Evolutionary conservation across 805 yeast genomes (phyloP).

Genomic region (Saccharomycopsis sp.): DNA sequence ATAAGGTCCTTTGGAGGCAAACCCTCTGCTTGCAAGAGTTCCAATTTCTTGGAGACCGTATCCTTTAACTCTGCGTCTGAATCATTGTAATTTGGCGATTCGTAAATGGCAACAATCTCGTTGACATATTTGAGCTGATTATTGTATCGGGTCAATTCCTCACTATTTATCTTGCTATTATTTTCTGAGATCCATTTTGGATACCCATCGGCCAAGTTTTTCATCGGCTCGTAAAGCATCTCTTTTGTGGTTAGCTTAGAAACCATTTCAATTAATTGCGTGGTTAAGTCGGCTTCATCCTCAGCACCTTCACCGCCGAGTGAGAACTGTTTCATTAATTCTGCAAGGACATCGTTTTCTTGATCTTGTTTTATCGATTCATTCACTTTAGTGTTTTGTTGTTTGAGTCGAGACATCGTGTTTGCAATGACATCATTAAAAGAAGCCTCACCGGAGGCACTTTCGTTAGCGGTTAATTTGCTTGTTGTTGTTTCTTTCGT

Average conservation of each 20-base stretch:
- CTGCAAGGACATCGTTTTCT: conserved; percentile 48
- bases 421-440: conserved; percentile 73
- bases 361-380: conserved; percentile 44
- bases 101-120: conserved; percentile 60
- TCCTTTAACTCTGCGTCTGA: conserved; percentile 35
- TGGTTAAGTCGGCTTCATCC: conserved; percentile 52
- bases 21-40: conserved; percentile 65
- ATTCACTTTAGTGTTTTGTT: conserved; percentile 67
- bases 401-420: conserved; percentile 74
- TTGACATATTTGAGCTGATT: conserved; percentile 56
- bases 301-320: conserved; percentile 33
- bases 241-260: conserved; percentile 79
- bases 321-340: conserved; percentile 35
- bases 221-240: conserved; percentile 81
- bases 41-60: conserved; percentile 51
- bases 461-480: neutral
- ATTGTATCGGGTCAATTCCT: conserved; percentile 46
- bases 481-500: conserved; percentile 19
- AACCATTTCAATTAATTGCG: conserved; percentile 63
- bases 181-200: conserved; percentile 62
- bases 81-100: conserved; percentile 55
- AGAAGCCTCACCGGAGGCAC: conserved; percentile 23
- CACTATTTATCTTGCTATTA: conserved; percentile 36
- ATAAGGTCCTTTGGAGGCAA: conserved; percentile 75
- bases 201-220: conserved; percentile 67